Evolutionary conservation across 1,284 basidiomycete species (phyloP).

Genomic region (Ganoderma sinense): DNA sequence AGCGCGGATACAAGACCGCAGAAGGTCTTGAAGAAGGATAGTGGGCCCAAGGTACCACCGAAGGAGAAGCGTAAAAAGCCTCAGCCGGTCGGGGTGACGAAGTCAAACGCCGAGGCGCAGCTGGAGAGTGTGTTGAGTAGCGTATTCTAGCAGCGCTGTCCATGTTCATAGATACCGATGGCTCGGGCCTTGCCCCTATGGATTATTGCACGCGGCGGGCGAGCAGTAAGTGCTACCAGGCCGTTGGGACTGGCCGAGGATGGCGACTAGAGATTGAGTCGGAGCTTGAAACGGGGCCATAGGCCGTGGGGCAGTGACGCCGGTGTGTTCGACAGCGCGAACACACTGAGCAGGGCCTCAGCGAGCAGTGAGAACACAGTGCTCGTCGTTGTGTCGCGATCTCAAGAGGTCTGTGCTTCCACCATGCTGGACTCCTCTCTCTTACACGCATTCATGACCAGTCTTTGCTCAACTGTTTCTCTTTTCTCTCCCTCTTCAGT

Average conservation of each 20-base stretch:
- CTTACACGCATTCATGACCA: constrained; percentile 63
- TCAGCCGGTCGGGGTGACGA: constrained; percentile 27
- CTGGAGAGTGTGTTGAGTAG: constrained; percentile 60
- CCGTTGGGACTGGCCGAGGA: background rate
- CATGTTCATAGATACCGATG: background rate
- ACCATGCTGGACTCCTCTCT: constrained; percentile 81
- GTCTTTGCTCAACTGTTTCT: constrained; percentile 63
- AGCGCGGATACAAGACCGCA: constrained; percentile 27
- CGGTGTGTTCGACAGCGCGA: constrained; percentile 66
- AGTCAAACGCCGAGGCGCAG: constrained; percentile 37
- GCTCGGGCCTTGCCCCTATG: background rate
- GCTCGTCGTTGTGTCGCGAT: constrained; percentile 62
- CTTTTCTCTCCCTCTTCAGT: constrained; percentile 70
- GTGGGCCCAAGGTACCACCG: constrained; percentile 45
- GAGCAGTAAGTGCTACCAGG: background rate
- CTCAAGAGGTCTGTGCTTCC: constrained; percentile 86
- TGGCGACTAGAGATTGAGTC: constrained; percentile 43
- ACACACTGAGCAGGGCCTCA: constrained; percentile 60
- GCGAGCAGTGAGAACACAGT: constrained; percentile 58
- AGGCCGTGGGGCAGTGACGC: constrained; percentile 28
- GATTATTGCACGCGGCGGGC: background rate
- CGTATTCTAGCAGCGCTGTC: constrained; percentile 54
- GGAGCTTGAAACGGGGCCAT: constrained; percentile 49
- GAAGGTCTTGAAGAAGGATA: constrained; percentile 39
- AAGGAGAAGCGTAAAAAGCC: constrained; percentile 46